Evolutionary conservation across 306 rosid genomes (phyloP).

Genomic region (Geum urbanum): DNA sequence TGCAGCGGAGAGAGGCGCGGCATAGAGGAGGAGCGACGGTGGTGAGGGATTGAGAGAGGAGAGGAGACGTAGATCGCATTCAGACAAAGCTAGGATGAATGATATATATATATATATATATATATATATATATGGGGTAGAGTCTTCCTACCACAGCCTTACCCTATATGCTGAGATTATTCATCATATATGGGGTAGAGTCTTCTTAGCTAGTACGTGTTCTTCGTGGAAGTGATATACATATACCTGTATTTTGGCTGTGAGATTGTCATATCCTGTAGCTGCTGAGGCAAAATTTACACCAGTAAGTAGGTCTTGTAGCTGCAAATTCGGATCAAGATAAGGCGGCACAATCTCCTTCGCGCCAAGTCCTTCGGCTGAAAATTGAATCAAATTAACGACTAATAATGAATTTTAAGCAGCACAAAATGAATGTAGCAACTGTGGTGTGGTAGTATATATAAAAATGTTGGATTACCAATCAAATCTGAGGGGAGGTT

Average conservation of each 20-base stretch:
- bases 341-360: slow-evolving; percentile 55
- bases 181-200: too few relatives aligned
- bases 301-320: slow-evolving; percentile 59
- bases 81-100: neutral
- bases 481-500: slow-evolving; percentile 48
- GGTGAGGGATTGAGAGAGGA: too few relatives aligned
- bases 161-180: too few relatives aligned
- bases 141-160: too few relatives aligned
- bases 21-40: too few relatives aligned
- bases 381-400: neutral
- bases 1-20: too few relatives aligned
- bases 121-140: too few relatives aligned
- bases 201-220: too few relatives aligned
- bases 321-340: slow-evolving; percentile 48
- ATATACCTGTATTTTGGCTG: slow-evolving; percentile 37
- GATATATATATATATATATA: neutral
- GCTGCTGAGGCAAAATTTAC: slow-evolving; percentile 78
- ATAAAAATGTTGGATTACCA: slow-evolving; percentile 23
- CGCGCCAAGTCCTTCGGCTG: slow-evolving; percentile 56
- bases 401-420: too few relatives aligned
- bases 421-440: neutral
- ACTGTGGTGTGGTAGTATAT: neutral
- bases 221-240: neutral
- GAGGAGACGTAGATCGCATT: neutral
- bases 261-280: slow-evolving; percentile 69